Percentiles rank a stretch among this genome's conserved stretches.
Conservation (phyloP, 371 early-diverging fungal genomes). For the Mortierella sp. region DNA sequence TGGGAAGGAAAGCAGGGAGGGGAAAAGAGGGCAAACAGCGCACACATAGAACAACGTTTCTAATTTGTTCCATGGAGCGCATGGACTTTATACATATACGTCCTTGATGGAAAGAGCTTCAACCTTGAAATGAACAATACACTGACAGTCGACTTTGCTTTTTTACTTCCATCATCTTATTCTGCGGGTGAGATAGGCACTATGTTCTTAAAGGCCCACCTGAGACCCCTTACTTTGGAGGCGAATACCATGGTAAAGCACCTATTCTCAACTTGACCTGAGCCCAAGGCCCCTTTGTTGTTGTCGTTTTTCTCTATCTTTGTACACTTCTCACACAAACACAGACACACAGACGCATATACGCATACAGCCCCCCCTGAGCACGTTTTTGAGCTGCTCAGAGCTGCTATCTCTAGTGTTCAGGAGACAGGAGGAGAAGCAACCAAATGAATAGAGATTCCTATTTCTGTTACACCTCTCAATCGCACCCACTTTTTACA, state of each 20-base stretch:
- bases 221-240: conserved; percentile 89
- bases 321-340: background rate
- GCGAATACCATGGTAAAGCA: conserved; percentile 93
- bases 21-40: background rate
- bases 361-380: background rate
- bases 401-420: background rate
- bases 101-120: conserved; percentile 1
- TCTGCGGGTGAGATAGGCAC: conserved; percentile 73
- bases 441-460: background rate
- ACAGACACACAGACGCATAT: background rate
- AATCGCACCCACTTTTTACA: background rate
- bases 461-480: background rate
- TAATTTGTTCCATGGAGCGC: background rate
- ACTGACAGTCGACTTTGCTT: background rate
- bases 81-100: background rate
- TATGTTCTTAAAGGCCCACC: conserved; percentile 96
- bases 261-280: background rate
- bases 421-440: background rate
- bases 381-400: conserved; percentile 11
- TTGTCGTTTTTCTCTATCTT: background rate
- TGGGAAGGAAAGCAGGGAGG: background rate
- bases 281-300: background rate
- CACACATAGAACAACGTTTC: no score
- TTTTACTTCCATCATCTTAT: background rate
- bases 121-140: background rate